Percentiles rank a stretch among this genome's conserved stretches.
Conservation (phyloP, 192 early-diverging fungal species). For the Backusella sp. region DNA sequence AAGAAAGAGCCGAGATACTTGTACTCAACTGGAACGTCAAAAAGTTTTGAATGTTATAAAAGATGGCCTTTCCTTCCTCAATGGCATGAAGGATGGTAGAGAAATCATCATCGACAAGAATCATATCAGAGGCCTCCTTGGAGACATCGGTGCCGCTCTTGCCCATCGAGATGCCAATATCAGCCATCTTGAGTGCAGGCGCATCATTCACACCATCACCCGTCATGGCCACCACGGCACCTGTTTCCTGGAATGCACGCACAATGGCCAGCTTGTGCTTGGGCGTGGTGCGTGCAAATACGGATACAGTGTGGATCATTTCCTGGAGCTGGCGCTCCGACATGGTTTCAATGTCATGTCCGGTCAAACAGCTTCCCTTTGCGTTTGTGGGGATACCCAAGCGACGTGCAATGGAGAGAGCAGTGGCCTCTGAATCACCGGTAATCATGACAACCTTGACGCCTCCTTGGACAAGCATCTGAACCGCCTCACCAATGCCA, state of each 20-base stretch:
- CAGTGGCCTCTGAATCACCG: slow-evolving; percentile 92
- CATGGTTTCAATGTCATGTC: slow-evolving; percentile 67
- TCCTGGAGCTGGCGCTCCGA: slow-evolving; percentile 60
- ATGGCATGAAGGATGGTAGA: slow-evolving; percentile 91
- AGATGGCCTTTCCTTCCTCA: slow-evolving; percentile 93
- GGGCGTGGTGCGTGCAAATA: slow-evolving; percentile 81
- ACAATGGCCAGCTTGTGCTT: slow-evolving; percentile 95
- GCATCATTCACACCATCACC: slow-evolving; percentile 98
- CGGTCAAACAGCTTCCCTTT: slow-evolving; percentile 68
- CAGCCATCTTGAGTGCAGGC: slow-evolving; percentile 87
- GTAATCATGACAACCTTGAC: slow-evolving; percentile 98
- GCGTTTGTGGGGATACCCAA: slow-evolving; percentile 78
- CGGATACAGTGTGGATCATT: slow-evolving; percentile 58
- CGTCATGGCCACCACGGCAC: slow-evolving; percentile 92
- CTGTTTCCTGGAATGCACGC: slow-evolving; percentile 79
- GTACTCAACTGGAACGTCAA: slow-evolving; percentile 96
- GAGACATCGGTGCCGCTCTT: slow-evolving; percentile 93
- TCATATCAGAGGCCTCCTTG: slow-evolving; percentile 96
- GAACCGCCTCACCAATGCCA: slow-evolving; percentile 74
- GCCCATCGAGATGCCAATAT: slow-evolving; percentile 98
- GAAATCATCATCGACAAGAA: slow-evolving; percentile 95
- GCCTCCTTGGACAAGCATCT: slow-evolving; percentile 67
- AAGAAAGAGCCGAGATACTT: slow-evolving; percentile 83
- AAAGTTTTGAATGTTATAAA: slow-evolving; percentile 97
- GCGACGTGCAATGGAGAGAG: slow-evolving; percentile 82